Conservation (phyloP, 2,329 filamentous ascomycete genomes). For the Ambrosiella cleistominuta region DNA sequence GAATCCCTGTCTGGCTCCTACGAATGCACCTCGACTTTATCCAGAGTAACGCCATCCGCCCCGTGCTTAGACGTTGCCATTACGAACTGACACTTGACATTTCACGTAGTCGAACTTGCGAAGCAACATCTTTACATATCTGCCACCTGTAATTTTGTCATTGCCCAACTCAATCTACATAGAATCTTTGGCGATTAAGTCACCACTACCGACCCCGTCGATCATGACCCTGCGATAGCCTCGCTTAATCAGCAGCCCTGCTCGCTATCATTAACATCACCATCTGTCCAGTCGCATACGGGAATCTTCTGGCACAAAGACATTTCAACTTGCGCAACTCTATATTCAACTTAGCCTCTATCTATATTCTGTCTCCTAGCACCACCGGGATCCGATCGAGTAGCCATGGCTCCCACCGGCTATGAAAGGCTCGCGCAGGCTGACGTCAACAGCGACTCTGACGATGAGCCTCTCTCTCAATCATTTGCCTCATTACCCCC, state of each 20-base stretch:
- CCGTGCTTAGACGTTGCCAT: not conserved
- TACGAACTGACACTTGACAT: not conserved
- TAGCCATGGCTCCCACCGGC: conserved; percentile 49
- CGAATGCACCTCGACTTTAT: not conserved
- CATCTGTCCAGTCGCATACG: not conserved
- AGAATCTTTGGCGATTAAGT: too few relatives aligned
- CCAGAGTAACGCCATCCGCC: not conserved
- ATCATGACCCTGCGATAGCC: not conserved
- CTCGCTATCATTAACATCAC: not conserved
- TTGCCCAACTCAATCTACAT: too few relatives aligned
- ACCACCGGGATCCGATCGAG: too few relatives aligned
- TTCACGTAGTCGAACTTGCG: not conserved
- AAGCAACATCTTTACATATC: too few relatives aligned
- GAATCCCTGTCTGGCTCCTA: not conserved
- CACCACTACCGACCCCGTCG: too few relatives aligned
- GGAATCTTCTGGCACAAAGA: not conserved
- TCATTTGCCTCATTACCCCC: conserved; percentile 34
- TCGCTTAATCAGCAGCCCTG: not conserved
- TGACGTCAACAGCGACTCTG: conserved; percentile 54
- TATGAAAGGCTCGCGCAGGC: conserved; percentile 75
- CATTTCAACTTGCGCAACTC: not conserved
- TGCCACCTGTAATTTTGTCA: too few relatives aligned
- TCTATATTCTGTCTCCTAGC: too few relatives aligned
- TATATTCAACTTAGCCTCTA: not conserved
- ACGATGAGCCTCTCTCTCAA: conserved; percentile 40